Base-by-base conservation (phyloP, 352 stramenopile species). In the Phytophthora quininea region DNA sequence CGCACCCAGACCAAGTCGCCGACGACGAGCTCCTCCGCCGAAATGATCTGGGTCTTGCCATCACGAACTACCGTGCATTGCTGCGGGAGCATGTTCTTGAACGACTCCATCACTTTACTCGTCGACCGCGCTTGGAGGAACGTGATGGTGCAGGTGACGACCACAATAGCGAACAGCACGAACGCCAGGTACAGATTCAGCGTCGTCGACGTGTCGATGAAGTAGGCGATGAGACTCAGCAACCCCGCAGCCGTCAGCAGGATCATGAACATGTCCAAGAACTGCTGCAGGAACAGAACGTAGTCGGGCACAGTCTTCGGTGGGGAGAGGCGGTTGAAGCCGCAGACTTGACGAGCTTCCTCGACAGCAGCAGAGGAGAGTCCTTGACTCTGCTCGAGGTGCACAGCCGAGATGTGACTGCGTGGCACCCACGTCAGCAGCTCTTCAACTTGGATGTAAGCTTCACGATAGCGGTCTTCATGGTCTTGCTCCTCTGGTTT, bases 1-100 rank as follows among this genome's bases (percentile, higher is more conserved):
- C 63, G 65, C 15, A 90, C 59, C 67, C 74, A 79, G 2, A 90
- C 76, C 11, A 90, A 40, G 53, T 90, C 81, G 4, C 81, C 81
- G 5, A 79, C 71, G 2, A 86, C 62, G 3, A 90, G 63, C 24
- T 86, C 69, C 33, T 81, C 74, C 12, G 81, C 81, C 11, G 76
- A 54, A 37, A 90, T 80, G 8, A 38, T 64, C 31, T 73, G 65
- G 15, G 38, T 84, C 24, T 46, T n/a, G 15, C 78, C 77, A 32
- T 86, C 74, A 45, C 90, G 82, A 9, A 82, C 62, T 2, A 80
- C 74, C 4, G 72, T 78, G 67, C 69, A 83, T 12, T 71, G 59
- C 12, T 59, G 59, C 24, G 73, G 76, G 11, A 85, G 71, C 76
- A 82, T 85, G 55, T 80, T 82, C 24, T 67, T 78, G 59, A 85